Evolutionary conservation across 345 rosid species (phyloP).

Genomic region (Eutrema heterophyllum): DNA sequence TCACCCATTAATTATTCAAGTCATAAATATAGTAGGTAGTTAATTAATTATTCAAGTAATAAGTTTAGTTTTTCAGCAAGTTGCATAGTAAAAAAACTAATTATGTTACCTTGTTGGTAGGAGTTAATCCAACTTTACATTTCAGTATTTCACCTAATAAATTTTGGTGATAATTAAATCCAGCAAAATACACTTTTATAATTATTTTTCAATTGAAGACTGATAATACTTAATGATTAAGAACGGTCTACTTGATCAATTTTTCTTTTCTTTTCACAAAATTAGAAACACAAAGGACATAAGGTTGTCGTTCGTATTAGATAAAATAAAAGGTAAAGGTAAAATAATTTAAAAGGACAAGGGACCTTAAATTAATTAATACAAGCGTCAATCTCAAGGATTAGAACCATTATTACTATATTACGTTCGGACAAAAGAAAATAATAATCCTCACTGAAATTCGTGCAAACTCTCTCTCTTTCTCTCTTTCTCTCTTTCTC

Average conservation of each 20-base stretch:
- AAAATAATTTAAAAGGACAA: background rate
- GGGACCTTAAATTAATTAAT: conserved; percentile 17
- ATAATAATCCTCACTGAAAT: conserved; percentile 1
- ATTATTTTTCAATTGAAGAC: background rate
- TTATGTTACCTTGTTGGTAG: background rate
- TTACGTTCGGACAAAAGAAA: conserved; percentile 22
- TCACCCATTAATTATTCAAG: too few relatives aligned
- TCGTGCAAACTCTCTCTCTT: background rate
- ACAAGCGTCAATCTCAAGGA: conserved; percentile 28
- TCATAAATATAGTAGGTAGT: too few relatives aligned
- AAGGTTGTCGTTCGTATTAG: background rate
- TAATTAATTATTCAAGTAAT: too few relatives aligned
- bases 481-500: background rate
- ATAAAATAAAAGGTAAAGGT: background rate
- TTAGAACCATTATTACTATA: conserved; percentile 9
- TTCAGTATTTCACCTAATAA: background rate
- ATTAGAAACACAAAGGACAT: background rate
- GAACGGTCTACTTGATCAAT: background rate
- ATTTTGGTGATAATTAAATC: background rate
- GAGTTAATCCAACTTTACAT: background rate
- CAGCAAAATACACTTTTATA: background rate
- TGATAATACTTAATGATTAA: background rate
- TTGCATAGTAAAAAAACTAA: background rate
- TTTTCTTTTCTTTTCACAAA: background rate
- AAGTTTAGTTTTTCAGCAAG: too few relatives aligned